Evolutionary conservation across 495 filamentous ascomycete genomes (phyloP).

Genomic region (Penicillium alfredii): DNA sequence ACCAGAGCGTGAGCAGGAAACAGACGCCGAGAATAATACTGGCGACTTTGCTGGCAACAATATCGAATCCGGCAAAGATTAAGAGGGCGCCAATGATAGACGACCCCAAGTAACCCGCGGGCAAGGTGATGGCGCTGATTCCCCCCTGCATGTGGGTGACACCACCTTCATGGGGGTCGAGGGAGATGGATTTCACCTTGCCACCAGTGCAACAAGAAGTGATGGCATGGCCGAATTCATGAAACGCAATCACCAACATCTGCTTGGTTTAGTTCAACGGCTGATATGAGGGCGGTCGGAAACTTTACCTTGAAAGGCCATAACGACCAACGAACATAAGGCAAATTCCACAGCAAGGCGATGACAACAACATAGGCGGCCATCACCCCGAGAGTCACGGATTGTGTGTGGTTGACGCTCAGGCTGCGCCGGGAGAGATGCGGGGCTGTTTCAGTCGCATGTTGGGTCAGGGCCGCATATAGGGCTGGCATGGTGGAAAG

Average conservation of each 20-base stretch:
- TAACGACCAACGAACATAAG: conserved; percentile 63
- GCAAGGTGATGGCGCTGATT: conserved; percentile 62
- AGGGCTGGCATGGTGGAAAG: conserved; percentile 26
- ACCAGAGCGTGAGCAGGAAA: conserved; percentile 73
- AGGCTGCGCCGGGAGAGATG: conserved; percentile 47
- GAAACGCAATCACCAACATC: conserved; percentile 83
- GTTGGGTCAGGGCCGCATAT: conserved; percentile 19
- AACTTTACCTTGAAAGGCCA: conserved; percentile 74
- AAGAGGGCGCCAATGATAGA: conserved; percentile 70
- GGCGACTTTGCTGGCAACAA: conserved; percentile 71
- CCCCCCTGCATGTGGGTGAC: conserved; percentile 80
- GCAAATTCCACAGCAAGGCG: conserved; percentile 71
- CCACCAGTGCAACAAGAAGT: conserved; percentile 68
- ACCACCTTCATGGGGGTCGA: conserved; percentile 65
- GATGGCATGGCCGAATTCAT: conserved; percentile 76
- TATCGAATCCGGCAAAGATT: conserved; percentile 76
- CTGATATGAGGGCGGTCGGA: not conserved
- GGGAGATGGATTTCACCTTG: conserved; percentile 62
- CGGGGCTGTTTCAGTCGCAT: conserved; percentile 23
- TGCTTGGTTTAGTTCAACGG: conserved; percentile 15
- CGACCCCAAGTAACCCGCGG: conserved; percentile 71
- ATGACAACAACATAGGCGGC: conserved; percentile 67
- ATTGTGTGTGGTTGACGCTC: conserved; percentile 63
- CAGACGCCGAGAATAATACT: conserved; percentile 66
- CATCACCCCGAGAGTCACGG: conserved; percentile 64